A percentile compares a stretch with the other conserved stretches of the same genome.
Evolutionary conservation across 768 basidiomycete species (phyloP).

Genomic region (Leccinellum rugosiceps): DNA sequence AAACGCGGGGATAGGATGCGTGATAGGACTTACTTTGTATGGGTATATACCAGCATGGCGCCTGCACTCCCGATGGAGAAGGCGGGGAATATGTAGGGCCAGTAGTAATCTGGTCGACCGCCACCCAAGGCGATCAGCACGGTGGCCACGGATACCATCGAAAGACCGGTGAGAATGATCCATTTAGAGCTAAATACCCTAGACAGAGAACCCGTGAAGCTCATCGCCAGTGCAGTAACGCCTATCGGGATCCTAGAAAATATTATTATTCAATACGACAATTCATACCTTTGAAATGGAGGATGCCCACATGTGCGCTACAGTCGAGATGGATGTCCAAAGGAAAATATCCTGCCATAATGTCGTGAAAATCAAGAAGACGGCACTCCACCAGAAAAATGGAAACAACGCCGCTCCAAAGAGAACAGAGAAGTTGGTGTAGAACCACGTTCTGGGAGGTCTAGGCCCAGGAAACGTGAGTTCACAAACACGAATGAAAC

Average conservation of each 20-base stretch:
- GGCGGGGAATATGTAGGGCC: conserved; percentile 47
- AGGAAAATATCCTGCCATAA: conserved; percentile 40
- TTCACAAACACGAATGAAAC: not conserved
- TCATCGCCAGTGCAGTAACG: conserved; percentile 33
- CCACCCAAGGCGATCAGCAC: conserved; percentile 43
- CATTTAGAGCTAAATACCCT: conserved; percentile 40
- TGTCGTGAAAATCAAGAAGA: conserved; percentile 34
- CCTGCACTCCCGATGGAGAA: conserved; percentile 48
- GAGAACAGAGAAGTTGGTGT: conserved; percentile 40
- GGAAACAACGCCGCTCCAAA: conserved; percentile 37
- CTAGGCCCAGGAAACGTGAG: conserved; percentile 13
- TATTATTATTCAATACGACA: not conserved
- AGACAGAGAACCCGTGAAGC: conserved; percentile 40
- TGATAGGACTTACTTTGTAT: conserved; percentile 42
- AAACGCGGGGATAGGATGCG: not conserved
- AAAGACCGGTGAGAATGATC: conserved; percentile 43
- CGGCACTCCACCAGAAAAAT: conserved; percentile 40
- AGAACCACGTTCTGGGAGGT: conserved; percentile 43
- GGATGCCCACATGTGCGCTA: conserved; percentile 36
- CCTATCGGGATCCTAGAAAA: conserved; percentile 40
- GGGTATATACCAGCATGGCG: conserved; percentile 42
- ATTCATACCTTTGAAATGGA: not conserved
- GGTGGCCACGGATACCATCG: conserved; percentile 37
- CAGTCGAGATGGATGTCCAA: conserved; percentile 40
- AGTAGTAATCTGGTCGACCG: conserved; percentile 41